Evolutionary conservation across 495 filamentous ascomycete genomes (phyloP).

Genomic region (Physcia stellaris): DNA sequence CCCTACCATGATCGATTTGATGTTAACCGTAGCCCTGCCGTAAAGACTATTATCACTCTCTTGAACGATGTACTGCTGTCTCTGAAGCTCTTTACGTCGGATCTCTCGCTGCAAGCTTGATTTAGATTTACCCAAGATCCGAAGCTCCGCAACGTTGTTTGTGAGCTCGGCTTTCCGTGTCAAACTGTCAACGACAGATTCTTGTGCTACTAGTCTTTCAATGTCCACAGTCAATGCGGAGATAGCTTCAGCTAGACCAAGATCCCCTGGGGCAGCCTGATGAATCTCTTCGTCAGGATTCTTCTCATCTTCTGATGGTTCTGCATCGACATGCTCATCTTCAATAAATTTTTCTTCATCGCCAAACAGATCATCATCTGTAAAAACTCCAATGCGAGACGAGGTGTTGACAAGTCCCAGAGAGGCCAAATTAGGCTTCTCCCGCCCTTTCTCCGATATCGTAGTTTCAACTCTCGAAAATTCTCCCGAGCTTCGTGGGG

Average conservation of each 20-base stretch:
- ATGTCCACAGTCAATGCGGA: constrained; percentile 74
- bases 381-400: constrained; percentile 74
- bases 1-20: constrained; percentile 84
- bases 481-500: constrained; percentile 45
- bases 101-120: constrained; percentile 86
- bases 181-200: constrained; percentile 81
- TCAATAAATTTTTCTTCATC: constrained; percentile 80
- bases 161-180: constrained; percentile 91
- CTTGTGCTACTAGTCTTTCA: constrained; percentile 75
- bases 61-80: constrained; percentile 93
- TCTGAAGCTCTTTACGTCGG: constrained; percentile 83
- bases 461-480: constrained; percentile 24
- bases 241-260: constrained; percentile 88
- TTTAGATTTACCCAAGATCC: constrained; percentile 89
- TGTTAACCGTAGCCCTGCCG: constrained; percentile 74
- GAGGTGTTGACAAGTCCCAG: constrained; percentile 75
- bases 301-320: constrained; percentile 39
- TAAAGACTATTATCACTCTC: constrained; percentile 97
- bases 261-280: constrained; percentile 88
- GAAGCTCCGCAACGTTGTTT: constrained; percentile 84
- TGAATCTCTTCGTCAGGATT: constrained; percentile 73
- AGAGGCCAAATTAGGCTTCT: constrained; percentile 77
- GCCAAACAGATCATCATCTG: constrained; percentile 81
- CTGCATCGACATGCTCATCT: constrained; percentile 68
- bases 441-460: constrained; percentile 33